Conservation (phyloP, 2,329 filamentous ascomycete genomes). For the Leptographium procerum region DNA sequence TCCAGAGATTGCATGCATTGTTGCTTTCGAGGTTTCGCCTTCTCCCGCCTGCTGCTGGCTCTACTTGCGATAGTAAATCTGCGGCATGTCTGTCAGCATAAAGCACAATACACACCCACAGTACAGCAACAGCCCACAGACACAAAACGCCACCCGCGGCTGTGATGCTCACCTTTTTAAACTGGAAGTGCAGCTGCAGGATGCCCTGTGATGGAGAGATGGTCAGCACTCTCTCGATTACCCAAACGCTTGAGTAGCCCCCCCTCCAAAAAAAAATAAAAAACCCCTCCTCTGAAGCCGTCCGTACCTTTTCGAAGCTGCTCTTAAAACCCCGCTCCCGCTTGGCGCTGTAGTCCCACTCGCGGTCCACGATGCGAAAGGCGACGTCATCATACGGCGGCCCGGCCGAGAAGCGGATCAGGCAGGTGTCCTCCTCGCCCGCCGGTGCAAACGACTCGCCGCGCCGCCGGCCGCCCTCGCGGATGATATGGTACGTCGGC, state of each 20-base stretch:
- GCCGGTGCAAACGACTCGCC: constrained; percentile 89
- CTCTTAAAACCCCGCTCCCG: constrained; percentile 89
- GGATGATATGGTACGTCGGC: constrained; percentile 90
- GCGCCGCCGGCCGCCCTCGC: constrained; percentile 77
- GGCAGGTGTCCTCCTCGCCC: constrained; percentile 91
- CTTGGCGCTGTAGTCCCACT: constrained; percentile 98
- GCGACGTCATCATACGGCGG: constrained; percentile 95
- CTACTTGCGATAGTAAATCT: constrained; percentile 31
- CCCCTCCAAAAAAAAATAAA: too few relatives aligned
- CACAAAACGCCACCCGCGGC: not conserved
- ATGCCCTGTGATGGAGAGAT: constrained; percentile 53
- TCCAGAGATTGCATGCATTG: not conserved
- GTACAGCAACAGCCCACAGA: too few relatives aligned
- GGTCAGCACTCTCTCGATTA: not conserved
- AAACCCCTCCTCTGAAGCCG: constrained; percentile 10
- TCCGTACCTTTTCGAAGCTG: constrained; percentile 87
- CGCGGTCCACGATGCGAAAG: constrained; percentile 93
- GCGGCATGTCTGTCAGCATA: not conserved
- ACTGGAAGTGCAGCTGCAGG: constrained; percentile 92
- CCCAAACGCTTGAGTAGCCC: too few relatives aligned
- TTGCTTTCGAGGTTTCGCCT: too few relatives aligned
- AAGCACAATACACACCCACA: not conserved
- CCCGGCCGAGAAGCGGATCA: constrained; percentile 91
- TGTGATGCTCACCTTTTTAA: constrained; percentile 65
- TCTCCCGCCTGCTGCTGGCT: not conserved